Evolutionary conservation across 768 basidiomycete genomes (phyloP).

Genomic region (Mycena galopus): DNA sequence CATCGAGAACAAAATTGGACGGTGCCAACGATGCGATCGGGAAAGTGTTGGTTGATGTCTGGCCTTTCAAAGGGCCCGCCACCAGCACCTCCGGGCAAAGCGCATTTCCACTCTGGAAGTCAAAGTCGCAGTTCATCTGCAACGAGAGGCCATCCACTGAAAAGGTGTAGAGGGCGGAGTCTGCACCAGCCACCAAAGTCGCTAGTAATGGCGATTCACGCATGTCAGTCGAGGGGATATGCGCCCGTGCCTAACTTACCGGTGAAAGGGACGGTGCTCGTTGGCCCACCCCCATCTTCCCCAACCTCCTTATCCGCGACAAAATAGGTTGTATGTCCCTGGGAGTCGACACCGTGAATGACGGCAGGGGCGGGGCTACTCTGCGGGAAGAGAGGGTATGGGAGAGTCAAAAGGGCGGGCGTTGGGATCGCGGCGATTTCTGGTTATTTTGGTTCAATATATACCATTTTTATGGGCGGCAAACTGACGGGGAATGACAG

Average conservation of each 20-base stretch:
- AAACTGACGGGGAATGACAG: too few species aligned
- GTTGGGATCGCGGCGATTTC: not conserved
- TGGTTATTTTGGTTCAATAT: not conserved
- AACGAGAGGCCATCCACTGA: too few species aligned
- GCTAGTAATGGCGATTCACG: too few species aligned
- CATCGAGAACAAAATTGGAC: not conserved
- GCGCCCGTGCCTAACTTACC: not conserved
- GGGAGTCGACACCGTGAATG: not conserved
- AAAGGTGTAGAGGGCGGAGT: not conserved
- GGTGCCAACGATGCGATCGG: not conserved
- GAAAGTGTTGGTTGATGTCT: not conserved
- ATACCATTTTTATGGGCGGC: too few species aligned
- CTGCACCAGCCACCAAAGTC: not conserved
- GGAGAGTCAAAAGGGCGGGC: not conserved
- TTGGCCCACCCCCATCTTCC: not conserved
- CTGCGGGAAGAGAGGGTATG: too few species aligned
- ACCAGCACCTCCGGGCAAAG: not conserved
- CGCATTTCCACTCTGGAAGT: not conserved
- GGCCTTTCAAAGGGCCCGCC: too few species aligned
- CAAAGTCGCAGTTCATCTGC: not conserved
- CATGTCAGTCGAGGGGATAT: not conserved
- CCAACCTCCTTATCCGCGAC: not conserved
- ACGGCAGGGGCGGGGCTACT: not conserved
- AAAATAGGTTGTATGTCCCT: not conserved
- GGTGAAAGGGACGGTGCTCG: not conserved